phyloP scores from a whole-genome alignment of 768 basidiomycete genomes.

The Mycena chlorophos region DNA sequence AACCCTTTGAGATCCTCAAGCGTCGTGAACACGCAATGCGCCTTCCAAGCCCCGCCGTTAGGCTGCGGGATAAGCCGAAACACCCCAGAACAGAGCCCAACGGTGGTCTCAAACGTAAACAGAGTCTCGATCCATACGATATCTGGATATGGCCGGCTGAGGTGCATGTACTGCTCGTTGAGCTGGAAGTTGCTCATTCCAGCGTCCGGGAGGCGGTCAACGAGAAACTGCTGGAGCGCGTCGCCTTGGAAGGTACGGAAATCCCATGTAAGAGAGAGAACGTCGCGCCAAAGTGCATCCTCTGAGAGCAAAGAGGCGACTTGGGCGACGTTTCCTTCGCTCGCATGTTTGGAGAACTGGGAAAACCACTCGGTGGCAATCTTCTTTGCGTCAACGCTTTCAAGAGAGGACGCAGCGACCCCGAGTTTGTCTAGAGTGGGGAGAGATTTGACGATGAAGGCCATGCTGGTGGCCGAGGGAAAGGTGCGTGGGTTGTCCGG shows the following conservation, averaged over 20 bases:
- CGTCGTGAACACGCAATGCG: slow-evolving; percentile 58
- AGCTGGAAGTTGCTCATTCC: slow-evolving; percentile 34
- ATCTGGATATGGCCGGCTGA: slow-evolving; percentile 49
- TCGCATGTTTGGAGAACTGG: slow-evolving; percentile 19
- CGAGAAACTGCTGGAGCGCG: slow-evolving; percentile 39
- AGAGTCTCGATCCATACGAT: slow-evolving; percentile 57
- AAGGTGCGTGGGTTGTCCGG: no score
- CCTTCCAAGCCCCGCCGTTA: slow-evolving; percentile 51
- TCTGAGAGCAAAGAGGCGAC: slow-evolving; percentile 25
- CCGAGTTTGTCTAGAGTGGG: slow-evolving; percentile 32
- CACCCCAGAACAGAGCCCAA: slow-evolving; percentile 54
- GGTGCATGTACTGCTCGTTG: slow-evolving; percentile 29
- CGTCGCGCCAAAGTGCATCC: slow-evolving; percentile 51
- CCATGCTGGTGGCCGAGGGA: background rate
- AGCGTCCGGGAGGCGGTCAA: slow-evolving; percentile 34
- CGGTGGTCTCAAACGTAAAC: slow-evolving; percentile 56
- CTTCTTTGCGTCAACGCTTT: slow-evolving; percentile 25
- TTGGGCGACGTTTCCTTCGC: slow-evolving; percentile 16
- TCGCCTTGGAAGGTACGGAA: slow-evolving; percentile 47
- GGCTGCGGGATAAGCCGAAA: slow-evolving; percentile 51
- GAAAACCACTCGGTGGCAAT: slow-evolving; percentile 35
- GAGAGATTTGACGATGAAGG: slow-evolving; percentile 12
- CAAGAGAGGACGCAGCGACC: slow-evolving; percentile 17
- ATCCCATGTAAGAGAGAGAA: slow-evolving; percentile 53
- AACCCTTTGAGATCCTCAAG: slow-evolving; percentile 55